A percentile compares a stretch with the other conserved stretches of the same genome.
These are phyloP conservation scores for Tetrapisispora phaffii DNA, from an alignment of 805 yeast genomes.

Conservation along the genomic window DNA sequence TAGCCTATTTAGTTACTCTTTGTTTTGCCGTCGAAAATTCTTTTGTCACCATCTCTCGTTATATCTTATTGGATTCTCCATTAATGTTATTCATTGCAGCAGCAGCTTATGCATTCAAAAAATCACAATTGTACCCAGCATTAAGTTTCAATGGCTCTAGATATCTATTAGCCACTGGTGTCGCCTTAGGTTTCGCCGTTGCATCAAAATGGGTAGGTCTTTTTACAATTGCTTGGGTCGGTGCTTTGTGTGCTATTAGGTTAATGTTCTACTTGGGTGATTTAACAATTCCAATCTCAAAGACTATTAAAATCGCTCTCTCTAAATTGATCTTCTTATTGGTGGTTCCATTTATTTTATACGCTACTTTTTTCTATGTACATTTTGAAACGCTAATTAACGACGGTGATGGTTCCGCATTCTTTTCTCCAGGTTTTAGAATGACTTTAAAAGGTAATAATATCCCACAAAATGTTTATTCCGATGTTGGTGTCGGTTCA, in stretches of 20 bases:
- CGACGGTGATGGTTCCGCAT: slow-evolving; percentile 63
- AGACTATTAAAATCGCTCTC: slow-evolving; percentile 39
- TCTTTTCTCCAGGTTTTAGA: slow-evolving; percentile 66
- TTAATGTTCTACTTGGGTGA: slow-evolving; percentile 68
- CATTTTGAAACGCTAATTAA: slow-evolving; percentile 49
- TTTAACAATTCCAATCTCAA: slow-evolving; percentile 39
- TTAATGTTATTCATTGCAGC: slow-evolving; percentile 67
- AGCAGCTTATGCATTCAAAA: slow-evolving; percentile 53
- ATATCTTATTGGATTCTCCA: slow-evolving; percentile 67
- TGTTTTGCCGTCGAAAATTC: slow-evolving; percentile 59
- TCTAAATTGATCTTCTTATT: slow-evolving; percentile 45
- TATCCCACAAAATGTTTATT: slow-evolving; percentile 48
- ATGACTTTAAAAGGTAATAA: slow-evolving; percentile 48
- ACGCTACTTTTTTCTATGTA: slow-evolving; percentile 49
- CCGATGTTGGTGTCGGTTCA: slow-evolving; percentile 70
- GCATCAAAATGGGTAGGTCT: slow-evolving; percentile 78
- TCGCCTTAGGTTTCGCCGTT: slow-evolving; percentile 59
- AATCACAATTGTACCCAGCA: slow-evolving; percentile 55
- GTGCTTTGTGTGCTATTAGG: slow-evolving; percentile 47
- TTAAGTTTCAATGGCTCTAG: slow-evolving; percentile 48
- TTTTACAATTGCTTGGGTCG: slow-evolving; percentile 71
- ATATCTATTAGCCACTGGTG: slow-evolving; percentile 48
- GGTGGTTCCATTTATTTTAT: slow-evolving; percentile 48
- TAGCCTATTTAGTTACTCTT: slow-evolving; percentile 47
- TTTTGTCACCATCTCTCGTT: slow-evolving; percentile 58